These are phyloP conservation scores for Verticillium nubilum DNA, from an alignment of 2,329 filamentous ascomycete species.

Conservation along the genomic window DNA sequence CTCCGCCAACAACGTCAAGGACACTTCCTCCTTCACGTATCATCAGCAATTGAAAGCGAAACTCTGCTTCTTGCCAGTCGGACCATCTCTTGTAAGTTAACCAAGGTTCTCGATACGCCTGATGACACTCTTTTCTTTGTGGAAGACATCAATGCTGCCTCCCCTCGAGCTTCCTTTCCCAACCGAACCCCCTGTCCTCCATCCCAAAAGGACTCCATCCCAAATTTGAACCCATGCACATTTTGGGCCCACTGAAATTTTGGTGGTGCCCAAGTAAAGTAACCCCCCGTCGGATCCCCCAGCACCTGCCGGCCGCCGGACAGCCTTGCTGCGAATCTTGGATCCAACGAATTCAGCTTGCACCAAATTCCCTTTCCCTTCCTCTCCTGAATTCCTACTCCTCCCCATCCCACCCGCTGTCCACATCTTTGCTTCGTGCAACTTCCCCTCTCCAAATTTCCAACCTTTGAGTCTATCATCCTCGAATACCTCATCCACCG, in stretches of 20 bases:
- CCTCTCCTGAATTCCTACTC: constrained; percentile 10
- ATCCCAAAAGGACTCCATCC: neutral
- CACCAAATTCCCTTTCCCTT: constrained; percentile 8
- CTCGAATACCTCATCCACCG: neutral
- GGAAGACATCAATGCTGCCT: constrained; percentile 1
- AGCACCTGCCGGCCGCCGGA: constrained; percentile 11
- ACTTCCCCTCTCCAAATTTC: neutral
- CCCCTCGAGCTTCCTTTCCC: constrained; percentile 1
- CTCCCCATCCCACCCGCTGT: neutral
- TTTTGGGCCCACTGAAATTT: constrained; percentile 15
- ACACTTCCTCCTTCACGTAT: neutral
- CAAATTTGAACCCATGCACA: constrained; percentile 1
- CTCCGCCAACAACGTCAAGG: neutral
- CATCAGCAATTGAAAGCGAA: neutral
- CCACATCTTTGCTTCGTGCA: constrained; percentile 8
- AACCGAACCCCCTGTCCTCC: neutral
- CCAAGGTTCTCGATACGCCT: neutral
- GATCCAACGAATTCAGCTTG: constrained; percentile 16
- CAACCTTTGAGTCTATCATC: neutral
- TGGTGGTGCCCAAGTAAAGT: constrained; percentile 12
- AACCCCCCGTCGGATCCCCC: neutral
- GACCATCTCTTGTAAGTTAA: neutral
- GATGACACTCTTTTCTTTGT: neutral
- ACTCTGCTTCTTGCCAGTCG: neutral
- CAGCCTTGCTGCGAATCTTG: constrained; percentile 13